Percentiles rank a stretch among this genome's conserved stretches.
phyloP scores from a whole-genome alignment of 2,329 filamentous ascomycete species.

The Pseudocercospora cruenta region DNA sequence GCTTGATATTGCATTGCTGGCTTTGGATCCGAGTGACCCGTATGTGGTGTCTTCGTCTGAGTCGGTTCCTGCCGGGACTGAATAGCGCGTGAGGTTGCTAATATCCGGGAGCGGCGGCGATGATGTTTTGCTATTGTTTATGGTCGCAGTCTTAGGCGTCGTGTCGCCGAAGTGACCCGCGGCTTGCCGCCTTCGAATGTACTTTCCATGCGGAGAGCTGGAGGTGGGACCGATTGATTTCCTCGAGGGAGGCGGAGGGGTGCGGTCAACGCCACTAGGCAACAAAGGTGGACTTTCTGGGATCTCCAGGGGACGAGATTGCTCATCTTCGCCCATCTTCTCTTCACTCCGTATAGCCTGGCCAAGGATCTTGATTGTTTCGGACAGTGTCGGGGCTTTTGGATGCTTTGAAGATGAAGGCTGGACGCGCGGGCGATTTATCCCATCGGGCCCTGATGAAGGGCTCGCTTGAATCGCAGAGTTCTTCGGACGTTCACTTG shows the following conservation, averaged over 20 bases:
- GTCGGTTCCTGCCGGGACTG: not conserved
- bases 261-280: not conserved
- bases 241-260: not conserved
- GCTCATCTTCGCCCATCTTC: not conserved
- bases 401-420: not conserved
- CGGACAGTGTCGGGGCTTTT: not conserved
- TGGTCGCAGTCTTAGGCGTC: not conserved
- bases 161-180: not conserved
- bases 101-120: not conserved
- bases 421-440: not conserved
- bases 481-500: not conserved
- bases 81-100: not conserved
- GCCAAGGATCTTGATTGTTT: not conserved
- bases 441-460: not conserved
- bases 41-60: not conserved
- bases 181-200: not conserved
- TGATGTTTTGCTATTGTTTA: not conserved
- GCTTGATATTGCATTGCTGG: not conserved
- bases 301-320: not conserved
- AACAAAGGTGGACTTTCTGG: slow-evolving; percentile 9
- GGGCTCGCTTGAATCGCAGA: not conserved
- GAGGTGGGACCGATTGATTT: not conserved
- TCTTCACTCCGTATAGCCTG: not conserved
- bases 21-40: not conserved
- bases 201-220: not conserved